Percentiles rank a stretch among this genome's conserved stretches.
These are phyloP conservation scores for Sextonia rubra DNA, from an alignment of 164 flowering plant species.

Conservation along the genomic window DNA sequence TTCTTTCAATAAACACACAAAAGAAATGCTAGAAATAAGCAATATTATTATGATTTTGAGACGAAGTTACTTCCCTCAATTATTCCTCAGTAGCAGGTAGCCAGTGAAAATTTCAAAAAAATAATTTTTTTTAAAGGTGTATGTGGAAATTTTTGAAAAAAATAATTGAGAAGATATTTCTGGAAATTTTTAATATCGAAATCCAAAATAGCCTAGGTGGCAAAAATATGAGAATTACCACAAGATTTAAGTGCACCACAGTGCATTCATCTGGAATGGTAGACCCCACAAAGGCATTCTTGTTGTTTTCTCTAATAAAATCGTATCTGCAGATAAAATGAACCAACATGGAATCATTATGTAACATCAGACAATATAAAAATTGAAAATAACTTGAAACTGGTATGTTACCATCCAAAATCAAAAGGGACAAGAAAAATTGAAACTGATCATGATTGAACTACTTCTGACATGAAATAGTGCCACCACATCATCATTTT, in stretches of 20 bases:
- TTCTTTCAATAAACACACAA: no score
- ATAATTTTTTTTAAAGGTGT: no score
- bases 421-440: no score
- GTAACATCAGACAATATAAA: not conserved
- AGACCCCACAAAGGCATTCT: constrained; percentile 33
- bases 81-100: not conserved
- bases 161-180: not conserved
- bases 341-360: not conserved
- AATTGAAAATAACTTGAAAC: not conserved
- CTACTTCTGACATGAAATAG: not conserved
- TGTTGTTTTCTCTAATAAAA: constrained; percentile 37
- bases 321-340: constrained; percentile 44
- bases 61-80: no score
- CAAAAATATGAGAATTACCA: constrained; percentile 42
- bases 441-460: not conserved
- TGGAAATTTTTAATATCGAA: not conserved
- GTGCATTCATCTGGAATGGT: constrained; percentile 54
- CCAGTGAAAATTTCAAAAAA: not conserved
- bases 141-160: no score
- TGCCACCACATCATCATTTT: not conserved
- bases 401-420: no score
- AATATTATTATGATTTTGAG: no score
- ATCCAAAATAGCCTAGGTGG: not conserved
- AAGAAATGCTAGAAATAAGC: no score
- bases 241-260: constrained; percentile 77